Evolutionary conservation across 495 filamentous ascomycete species (phyloP), one percentile per base, ranked within the genome.

Genomic region (Aspergillus haitiensis): DNA sequence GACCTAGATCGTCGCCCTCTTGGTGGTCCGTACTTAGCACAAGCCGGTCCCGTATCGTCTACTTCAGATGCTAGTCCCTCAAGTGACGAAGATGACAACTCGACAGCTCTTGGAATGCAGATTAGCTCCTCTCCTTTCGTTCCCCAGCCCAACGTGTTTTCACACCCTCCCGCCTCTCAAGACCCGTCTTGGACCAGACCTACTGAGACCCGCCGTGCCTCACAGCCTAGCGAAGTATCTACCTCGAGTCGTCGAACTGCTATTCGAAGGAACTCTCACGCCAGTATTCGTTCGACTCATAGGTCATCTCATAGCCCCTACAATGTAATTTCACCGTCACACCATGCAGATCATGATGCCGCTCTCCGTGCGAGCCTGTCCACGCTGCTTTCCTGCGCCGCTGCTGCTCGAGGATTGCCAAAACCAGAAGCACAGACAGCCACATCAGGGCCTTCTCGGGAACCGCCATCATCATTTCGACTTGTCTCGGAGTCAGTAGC

Each of bases 361-460:
- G 94, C 93, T 0, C 84, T 98, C 1, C 86, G 94, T 39, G 92
- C 94, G 7, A 95, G 90, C 56, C 80, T 98, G 5, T 96, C 92
- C 7, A 98, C 94, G 3, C 83, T 98, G n/a, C 84, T 98, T 5
- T 96, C 92, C 44, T 93, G 90, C 68, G 94, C 91, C 1, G 92
- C 93, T 2, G 92, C 92, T 4, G 93, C 91, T 3, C 83, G 94
- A 21, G 87, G 90, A 21, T 78, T 94, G 5, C 84, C 90, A 2
- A 97, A 95, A 67, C 66, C 78, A 16, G 76, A 82, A 5, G 64
- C 75, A 31, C 73, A 72, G n/a, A 65, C 68, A 1, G 18, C 64
- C 32, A 59, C 58, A 51, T 55, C 63, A 8, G 58, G 65, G 32
- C 66, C 69, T 8, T 63, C 72, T 6, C 39, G 66, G 15, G 58